Percentiles rank a stretch among this genome's conserved stretches.
These are phyloP conservation scores for Helotiales sp. DNA, from an alignment of 2,329 filamentous ascomycete genomes.

Conservation along the genomic window DNA sequence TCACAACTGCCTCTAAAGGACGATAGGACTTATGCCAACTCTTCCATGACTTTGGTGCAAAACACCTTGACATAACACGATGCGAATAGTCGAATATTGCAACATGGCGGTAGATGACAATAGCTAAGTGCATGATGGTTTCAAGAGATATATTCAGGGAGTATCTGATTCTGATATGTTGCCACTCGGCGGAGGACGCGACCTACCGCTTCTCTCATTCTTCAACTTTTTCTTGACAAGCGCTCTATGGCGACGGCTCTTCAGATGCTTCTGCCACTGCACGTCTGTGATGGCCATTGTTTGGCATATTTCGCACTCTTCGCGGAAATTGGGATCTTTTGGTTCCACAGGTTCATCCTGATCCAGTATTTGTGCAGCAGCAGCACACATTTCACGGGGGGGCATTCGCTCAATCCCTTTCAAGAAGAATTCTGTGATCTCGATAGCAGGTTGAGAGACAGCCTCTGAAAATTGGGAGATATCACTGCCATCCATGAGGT, in stretches of 20 bases:
- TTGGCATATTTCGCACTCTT: constrained; percentile 76
- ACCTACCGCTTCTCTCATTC: constrained; percentile 29
- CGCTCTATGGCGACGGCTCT: constrained; percentile 49
- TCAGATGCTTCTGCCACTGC: constrained; percentile 53
- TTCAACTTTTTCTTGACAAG: constrained; percentile 38
- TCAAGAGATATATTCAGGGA: background rate
- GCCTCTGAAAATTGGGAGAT: constrained; percentile 61
- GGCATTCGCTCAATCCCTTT: constrained; percentile 49
- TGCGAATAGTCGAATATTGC: background rate
- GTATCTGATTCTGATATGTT: constrained; percentile 6
- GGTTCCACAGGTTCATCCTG: constrained; percentile 54
- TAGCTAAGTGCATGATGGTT: background rate
- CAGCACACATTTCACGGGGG: constrained; percentile 60
- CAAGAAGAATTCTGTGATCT: constrained; percentile 69
- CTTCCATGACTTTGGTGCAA: too few relatives aligned
- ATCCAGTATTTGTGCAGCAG: constrained; percentile 61
- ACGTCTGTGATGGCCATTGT: constrained; percentile 63
- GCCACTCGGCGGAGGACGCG: constrained; percentile 13
- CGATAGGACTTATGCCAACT: too few relatives aligned
- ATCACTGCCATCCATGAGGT: constrained; percentile 81
- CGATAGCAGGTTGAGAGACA: constrained; percentile 69
- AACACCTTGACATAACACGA: too few relatives aligned
- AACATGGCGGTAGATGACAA: background rate
- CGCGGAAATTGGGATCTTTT: constrained; percentile 53
- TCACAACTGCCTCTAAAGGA: too few relatives aligned